A percentile compares a stretch with the other conserved stretches of the same genome.
Conservation (phyloP, 2,329 filamentous ascomycete species). For the Fusarium sp. region DNA sequence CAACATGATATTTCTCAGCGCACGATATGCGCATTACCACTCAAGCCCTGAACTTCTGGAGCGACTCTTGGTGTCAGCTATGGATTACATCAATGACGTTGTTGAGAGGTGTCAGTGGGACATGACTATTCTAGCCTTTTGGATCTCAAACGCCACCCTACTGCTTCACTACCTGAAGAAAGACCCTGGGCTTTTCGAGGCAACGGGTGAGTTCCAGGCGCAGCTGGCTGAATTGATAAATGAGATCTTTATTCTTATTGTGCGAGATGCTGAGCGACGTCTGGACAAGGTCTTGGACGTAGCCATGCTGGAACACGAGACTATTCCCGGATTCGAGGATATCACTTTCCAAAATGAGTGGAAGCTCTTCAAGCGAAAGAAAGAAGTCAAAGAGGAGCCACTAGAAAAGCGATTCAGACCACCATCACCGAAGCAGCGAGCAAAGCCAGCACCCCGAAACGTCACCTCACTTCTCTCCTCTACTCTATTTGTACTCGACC, state of each 20-base stretch:
- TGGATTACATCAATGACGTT: conserved; percentile 96
- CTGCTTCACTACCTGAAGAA: conserved; percentile 98
- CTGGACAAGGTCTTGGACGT: conserved; percentile 95
- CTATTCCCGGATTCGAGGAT: conserved; percentile 96
- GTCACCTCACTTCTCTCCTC: conserved; percentile 96
- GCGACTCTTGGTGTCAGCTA: conserved; percentile 83
- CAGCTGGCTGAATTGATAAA: conserved; percentile 95
- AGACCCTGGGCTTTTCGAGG: conserved; percentile 81
- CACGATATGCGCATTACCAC: conserved; percentile 96
- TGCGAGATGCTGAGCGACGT: conserved; percentile 91
- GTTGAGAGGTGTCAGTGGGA: conserved; percentile 98
- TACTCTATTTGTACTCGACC: conserved; percentile 93
- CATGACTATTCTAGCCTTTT: conserved; percentile 99
- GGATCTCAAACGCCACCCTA: conserved; percentile 96
- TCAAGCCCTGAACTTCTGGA: conserved; percentile 85
- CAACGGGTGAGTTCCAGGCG: conserved; percentile 88
- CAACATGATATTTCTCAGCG: conserved; percentile 95
- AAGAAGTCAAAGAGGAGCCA: conserved; percentile 89
- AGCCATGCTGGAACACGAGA: conserved; percentile 97
- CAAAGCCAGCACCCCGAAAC: conserved; percentile 91
- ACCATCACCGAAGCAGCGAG: conserved; percentile 90
- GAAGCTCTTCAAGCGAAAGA: conserved; percentile 94
- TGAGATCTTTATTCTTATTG: conserved; percentile 98
- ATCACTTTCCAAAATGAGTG: conserved; percentile 98
- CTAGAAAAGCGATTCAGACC: conserved; percentile 90